Base-by-base conservation (phyloP, 345 rosid species). In the Erucastrum elatum region DNA sequence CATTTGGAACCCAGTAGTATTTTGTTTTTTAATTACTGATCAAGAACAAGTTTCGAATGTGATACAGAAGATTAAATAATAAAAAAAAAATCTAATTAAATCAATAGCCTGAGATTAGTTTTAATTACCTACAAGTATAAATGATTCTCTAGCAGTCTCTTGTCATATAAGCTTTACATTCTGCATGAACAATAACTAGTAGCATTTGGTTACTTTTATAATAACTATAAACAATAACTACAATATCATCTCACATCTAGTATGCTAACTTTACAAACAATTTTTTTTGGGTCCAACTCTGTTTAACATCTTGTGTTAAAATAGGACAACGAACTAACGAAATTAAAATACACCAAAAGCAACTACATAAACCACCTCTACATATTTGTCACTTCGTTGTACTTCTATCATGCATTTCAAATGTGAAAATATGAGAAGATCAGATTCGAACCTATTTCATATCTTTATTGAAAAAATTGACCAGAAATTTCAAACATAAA, bases 81-180 rank as follows among this genome's bases (percentile, higher is more conserved):
- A 29, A 58, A 8, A 21, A 21, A 21, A 21, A 21, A 21, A 21
- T 21, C 11, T 56, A 17, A 56, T 56, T 8, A 56, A 65, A 9
- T 39, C 34, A 11, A 30, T 0, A 41, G 41, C 44, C 41, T 46
- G 41, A 68, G 63, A 56, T 17, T 33, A 30, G 49, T 35, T 10
- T 70, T 62, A 39, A 66, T 79, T 79, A 90, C 97, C 97, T 85
- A 86, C 87, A 76, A 77, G 98, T 34, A 83, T 74, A 73, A 94
- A 97, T 6, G 96, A 85, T 84, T 90, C 98, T 74, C 94, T 88
- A 61, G 97, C 96, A 2, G 97, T 85, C 78, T 97, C 98, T 33
- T 94, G 93, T 79, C 82, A 92, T 66, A 84, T 92, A 92, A 1
- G 97, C 97, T 86, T 94, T 68, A 94, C 97, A 84, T 89, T 90